Evolutionary conservation across 768 basidiomycete species (phyloP).

Genomic region (Candolleomyces eurysporus): DNA sequence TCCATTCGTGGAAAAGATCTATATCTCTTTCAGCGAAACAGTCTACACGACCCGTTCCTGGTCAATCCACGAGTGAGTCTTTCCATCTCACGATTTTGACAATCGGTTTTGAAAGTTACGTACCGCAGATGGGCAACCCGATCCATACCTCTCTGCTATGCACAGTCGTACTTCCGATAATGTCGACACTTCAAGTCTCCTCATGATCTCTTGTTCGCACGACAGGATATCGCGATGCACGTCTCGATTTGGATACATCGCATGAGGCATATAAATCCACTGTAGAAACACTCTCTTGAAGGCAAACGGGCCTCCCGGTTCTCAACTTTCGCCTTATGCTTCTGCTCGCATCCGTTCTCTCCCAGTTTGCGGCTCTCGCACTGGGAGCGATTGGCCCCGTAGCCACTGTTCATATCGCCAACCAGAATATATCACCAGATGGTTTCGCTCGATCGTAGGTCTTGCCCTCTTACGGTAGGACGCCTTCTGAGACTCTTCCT

Average conservation of each 20-base stretch:
- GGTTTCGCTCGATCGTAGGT: constrained; percentile 14
- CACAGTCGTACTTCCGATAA: not conserved
- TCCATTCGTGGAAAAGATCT: no score
- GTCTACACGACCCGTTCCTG: no score
- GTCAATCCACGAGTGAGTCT: not conserved
- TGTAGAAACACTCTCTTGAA: not conserved
- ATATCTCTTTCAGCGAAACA: no score
- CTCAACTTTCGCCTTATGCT: not conserved
- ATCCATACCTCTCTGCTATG: not conserved
- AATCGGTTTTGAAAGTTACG: not conserved
- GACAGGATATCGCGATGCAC: not conserved
- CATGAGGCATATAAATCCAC: not conserved
- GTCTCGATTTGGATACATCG: not conserved
- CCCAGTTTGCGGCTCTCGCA: not conserved
- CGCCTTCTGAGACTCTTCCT: not conserved
- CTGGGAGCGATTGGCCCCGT: not conserved
- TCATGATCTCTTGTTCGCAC: not conserved
- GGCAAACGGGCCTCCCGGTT: not conserved
- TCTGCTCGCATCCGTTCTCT: not conserved
- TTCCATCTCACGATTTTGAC: not conserved
- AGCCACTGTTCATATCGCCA: constrained; percentile 3
- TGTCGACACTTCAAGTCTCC: not conserved
- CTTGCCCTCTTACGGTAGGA: not conserved
- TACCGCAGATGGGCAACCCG: not conserved
- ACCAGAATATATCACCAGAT: constrained; percentile 8